Evolutionary conservation across 768 basidiomycete species (phyloP).

Genomic region (Lenzites betulinus): DNA sequence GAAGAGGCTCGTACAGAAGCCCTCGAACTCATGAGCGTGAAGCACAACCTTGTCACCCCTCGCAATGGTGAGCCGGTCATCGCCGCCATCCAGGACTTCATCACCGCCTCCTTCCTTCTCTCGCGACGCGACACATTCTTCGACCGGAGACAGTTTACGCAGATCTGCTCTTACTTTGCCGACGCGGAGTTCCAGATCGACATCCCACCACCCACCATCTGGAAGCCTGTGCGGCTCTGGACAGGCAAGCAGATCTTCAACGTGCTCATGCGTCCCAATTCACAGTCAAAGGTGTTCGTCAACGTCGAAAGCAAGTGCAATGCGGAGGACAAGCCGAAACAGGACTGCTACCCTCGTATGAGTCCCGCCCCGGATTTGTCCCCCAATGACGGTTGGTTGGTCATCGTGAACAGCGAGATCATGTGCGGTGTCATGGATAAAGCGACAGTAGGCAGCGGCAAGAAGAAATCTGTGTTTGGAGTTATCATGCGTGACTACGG

Average conservation of each 20-base stretch:
- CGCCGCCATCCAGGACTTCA: slow-evolving; percentile 99
- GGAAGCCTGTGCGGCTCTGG: slow-evolving; percentile 93
- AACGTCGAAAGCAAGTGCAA: slow-evolving; percentile 97
- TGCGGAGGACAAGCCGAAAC: slow-evolving; percentile 77
- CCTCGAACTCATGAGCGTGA: slow-evolving; percentile 94
- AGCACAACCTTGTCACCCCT: slow-evolving; percentile 96
- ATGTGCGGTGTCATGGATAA: slow-evolving; percentile 99
- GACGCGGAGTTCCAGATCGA: slow-evolving; percentile 94
- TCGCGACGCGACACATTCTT: slow-evolving; percentile 92
- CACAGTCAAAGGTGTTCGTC: slow-evolving; percentile 75
- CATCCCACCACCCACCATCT: slow-evolving; percentile 91
- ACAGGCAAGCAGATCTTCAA: slow-evolving; percentile 99
- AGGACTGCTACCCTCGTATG: slow-evolving; percentile 61
- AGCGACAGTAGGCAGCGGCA: slow-evolving; percentile 94
- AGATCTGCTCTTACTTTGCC: slow-evolving; percentile 92
- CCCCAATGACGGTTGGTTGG: slow-evolving; percentile 97
- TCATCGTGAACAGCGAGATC: slow-evolving; percentile 95
- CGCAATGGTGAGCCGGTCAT: slow-evolving; percentile 99
- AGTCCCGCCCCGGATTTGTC: slow-evolving; percentile 80
- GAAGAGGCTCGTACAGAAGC: slow-evolving; percentile 98
- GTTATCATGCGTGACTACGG: slow-evolving; percentile 98
- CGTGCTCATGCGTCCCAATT: slow-evolving; percentile 94
- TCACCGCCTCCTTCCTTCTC: slow-evolving; percentile 95
- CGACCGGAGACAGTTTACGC: slow-evolving; percentile 92
- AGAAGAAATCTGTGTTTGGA: slow-evolving; percentile 99